Percentiles rank a stretch among this genome's conserved stretches.
These are phyloP conservation scores for Cetraspora pellucida DNA, from an alignment of 192 early-diverging fungal genomes.

Conservation along the genomic window DNA sequence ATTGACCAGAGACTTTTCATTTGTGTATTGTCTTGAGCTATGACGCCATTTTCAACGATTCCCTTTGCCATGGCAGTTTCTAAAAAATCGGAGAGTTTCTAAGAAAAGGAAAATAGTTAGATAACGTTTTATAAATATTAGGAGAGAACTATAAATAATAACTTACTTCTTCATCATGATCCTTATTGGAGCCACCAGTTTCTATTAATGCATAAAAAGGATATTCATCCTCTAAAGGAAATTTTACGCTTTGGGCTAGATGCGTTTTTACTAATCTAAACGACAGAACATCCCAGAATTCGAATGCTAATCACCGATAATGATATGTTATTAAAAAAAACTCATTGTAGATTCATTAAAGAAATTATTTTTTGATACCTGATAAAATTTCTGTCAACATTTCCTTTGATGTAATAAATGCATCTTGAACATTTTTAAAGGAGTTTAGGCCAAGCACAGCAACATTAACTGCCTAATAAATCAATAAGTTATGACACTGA, in stretches of 20 bases:
- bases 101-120: neutral
- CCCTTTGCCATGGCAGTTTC: slow-evolving; percentile 78
- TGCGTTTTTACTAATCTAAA: slow-evolving; percentile 79
- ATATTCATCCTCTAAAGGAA: slow-evolving; percentile 63
- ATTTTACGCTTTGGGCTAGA: slow-evolving; percentile 55
- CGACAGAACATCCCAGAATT: slow-evolving; percentile 89
- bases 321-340: neutral
- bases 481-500: neutral
- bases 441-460: slow-evolving; percentile 78
- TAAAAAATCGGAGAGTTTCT: slow-evolving; percentile 75
- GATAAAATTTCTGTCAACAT: slow-evolving; percentile 92
- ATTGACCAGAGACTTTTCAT: slow-evolving; percentile 82
- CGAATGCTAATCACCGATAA: slow-evolving; percentile 68
- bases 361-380: slow-evolving; percentile 33
- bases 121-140: neutral
- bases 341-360: neutral
- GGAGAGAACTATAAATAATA: neutral
- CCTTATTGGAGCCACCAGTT: slow-evolving; percentile 89
- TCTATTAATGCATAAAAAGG: slow-evolving; percentile 96
- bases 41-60: slow-evolving; percentile 81
- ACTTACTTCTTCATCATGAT: slow-evolving; percentile 82
- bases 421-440: slow-evolving; percentile 80
- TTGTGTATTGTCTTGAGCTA: slow-evolving; percentile 90
- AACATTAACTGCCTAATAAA: slow-evolving; percentile 60
- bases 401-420: slow-evolving; percentile 74